Conservation (phyloP, 208 protist species). For the Acanthamoeba sp. region DNA sequence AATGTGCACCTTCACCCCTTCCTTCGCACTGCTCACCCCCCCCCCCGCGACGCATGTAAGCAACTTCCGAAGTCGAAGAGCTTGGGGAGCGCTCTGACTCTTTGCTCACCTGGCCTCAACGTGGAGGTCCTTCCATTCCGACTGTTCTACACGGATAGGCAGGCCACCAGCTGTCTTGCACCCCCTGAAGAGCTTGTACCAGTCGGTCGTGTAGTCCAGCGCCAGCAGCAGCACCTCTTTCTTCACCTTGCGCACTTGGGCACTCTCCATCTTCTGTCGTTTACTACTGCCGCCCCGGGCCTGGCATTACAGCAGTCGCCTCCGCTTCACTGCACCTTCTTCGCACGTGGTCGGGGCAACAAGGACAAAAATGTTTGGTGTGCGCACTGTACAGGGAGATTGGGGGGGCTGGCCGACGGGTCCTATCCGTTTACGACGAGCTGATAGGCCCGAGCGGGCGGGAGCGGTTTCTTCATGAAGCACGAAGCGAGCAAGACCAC, state of each 20-base stretch:
- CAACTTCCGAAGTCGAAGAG: neutral
- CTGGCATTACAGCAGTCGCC: neutral
- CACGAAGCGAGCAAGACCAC: neutral
- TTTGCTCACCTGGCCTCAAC: slow-evolving; percentile 61
- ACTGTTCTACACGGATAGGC: slow-evolving; percentile 63
- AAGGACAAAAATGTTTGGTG: neutral
- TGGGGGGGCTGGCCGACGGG: neutral
- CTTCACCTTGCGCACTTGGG: neutral
- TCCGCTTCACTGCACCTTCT: too few species aligned
- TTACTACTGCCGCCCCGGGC: neutral
- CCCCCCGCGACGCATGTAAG: neutral
- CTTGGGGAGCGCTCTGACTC: neutral
- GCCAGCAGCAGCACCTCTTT: neutral
- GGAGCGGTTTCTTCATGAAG: neutral
- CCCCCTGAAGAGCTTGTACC: slow-evolving; percentile 56
- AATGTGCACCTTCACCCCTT: slow-evolving; percentile 44
- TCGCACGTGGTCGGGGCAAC: neutral
- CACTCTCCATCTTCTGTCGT: neutral
- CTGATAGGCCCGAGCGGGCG: neutral
- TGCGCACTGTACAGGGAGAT: too few species aligned
- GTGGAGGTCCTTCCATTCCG: slow-evolving; percentile 74
- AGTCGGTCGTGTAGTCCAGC: slow-evolving; percentile 70
- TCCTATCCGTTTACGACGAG: neutral
- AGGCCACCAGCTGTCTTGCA: slow-evolving; percentile 17
- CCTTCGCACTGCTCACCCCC: neutral